Percentiles rank a stretch among this genome's conserved stretches.
These are phyloP conservation scores for Echinosophora koreensis DNA, from an alignment of 306 rosid species.

Conservation along the genomic window DNA sequence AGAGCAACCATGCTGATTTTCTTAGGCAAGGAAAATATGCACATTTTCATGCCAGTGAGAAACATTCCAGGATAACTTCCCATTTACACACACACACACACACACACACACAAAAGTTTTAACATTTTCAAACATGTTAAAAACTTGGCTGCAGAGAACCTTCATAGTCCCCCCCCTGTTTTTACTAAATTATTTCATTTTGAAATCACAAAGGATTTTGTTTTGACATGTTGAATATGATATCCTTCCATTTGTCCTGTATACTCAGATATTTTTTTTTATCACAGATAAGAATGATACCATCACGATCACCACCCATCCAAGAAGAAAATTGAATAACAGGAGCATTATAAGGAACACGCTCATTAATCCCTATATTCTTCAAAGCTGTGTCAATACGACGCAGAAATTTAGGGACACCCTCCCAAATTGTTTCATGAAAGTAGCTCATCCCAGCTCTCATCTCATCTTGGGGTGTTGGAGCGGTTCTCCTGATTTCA, in stretches of 20 bases:
- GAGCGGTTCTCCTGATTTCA: constrained; percentile 93
- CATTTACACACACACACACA: not conserved
- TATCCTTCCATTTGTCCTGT: not conserved
- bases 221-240: not conserved
- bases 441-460: constrained; percentile 99
- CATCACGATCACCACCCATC: constrained; percentile 99
- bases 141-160: too few relatives aligned
- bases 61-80: not conserved
- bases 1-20: not conserved
- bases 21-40: not conserved
- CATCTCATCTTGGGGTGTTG: constrained; percentile 99
- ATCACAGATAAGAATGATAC: constrained; percentile 53
- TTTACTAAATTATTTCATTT: constrained; percentile 6
- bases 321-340: constrained; percentile 98
- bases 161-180: not conserved
- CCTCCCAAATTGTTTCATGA: constrained; percentile 97
- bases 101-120: too few relatives aligned
- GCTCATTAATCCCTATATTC: constrained; percentile 89
- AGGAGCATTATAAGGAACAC: constrained; percentile 95
- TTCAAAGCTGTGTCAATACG: constrained; percentile 97
- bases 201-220: not conserved
- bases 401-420: constrained; percentile 92
- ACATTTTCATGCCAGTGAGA: too few relatives aligned
- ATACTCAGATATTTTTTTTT: not conserved
- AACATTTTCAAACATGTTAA: too few relatives aligned